Base-by-base conservation (phyloP, 371 early-diverging fungal genomes). In the Amoeboaphelidium occidentale region DNA sequence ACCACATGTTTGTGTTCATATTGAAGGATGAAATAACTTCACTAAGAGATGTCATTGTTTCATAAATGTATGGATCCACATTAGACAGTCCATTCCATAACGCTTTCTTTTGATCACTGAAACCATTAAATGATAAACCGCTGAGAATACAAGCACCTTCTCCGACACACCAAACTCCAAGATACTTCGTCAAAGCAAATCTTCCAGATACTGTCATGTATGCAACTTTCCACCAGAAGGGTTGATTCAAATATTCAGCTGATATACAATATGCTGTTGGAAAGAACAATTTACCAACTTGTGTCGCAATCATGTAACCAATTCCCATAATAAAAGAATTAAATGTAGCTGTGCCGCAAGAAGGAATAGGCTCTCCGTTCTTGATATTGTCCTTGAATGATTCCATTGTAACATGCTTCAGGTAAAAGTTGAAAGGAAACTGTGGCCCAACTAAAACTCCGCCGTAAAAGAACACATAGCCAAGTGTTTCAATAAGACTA, bases 381-480 rank as follows among this genome's bases (percentile, higher is more conserved):
- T 17, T 32, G 10, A 10, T 10, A 32, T 6, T 32, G 53, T 48
- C 25, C 14, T 14, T 23, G 27, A 61, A 65, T 20, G 57, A 52
- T 44, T 61, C 59, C 27, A 61, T 55, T 2, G 62, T 52, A 32
- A 75, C 54, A 62, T 69, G 74, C 46, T 65, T 66, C 25, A 58
- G 56, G 56, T 75, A 80, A 17, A 73, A 61, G 13, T 66, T 66
- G 56, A 72, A 80, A 26, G 78, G 74, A 52, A 86, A 78, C 1
- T 84, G 68, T 0, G 94, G 92, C 1, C 92, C 94, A 0, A 78
- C 78, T 13, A 83, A 57, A 55, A 88, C 77, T 0, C 79, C 76
- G 42, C 76, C 73, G 62, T 86, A 91, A 63, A 81, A 94, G 56
- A 79, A 81, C 42, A 79, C 60, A 69, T 79, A 94, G 24, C 89